These are phyloP conservation scores for Rhynchospora pubera DNA, from an alignment of 176 grass and related monocot species.

Conservation along the genomic window DNA sequence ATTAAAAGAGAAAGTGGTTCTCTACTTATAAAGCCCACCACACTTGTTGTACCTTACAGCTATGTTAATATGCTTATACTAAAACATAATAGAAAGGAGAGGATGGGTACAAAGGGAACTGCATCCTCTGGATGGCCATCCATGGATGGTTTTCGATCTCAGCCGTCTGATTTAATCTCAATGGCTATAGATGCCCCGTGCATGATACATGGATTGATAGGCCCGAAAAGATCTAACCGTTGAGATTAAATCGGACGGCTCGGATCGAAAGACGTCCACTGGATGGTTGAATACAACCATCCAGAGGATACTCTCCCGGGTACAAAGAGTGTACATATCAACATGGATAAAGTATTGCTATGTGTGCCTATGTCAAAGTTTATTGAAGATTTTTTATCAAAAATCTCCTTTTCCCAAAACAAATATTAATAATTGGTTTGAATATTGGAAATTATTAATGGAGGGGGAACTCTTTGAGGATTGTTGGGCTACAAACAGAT, in stretches of 20 bases:
- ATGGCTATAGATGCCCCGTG: too few relatives aligned
- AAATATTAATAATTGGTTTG: not conserved
- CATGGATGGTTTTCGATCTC: too few relatives aligned
- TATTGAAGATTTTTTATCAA: not conserved
- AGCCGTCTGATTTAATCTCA: too few relatives aligned
- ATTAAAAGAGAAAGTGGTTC: conserved; percentile 7
- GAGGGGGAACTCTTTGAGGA: not conserved
- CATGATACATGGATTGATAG: too few relatives aligned
- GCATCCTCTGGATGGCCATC: too few relatives aligned
- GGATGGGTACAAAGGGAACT: too few relatives aligned
- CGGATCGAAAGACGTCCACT: too few relatives aligned
- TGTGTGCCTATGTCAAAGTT: not conserved
- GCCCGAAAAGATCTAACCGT: too few relatives aligned
- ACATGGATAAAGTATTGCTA: not conserved
- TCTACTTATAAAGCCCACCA: not conserved
- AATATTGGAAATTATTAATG: not conserved
- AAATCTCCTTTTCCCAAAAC: not conserved
- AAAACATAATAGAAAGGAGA: not conserved
- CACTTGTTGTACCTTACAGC: conserved; percentile 8
- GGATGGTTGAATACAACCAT: too few relatives aligned
- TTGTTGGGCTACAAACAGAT: not conserved
- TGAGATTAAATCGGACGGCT: too few relatives aligned
- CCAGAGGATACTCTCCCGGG: too few relatives aligned
- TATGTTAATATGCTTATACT: conserved; percentile 3
- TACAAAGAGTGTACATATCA: conserved; percentile 10